A percentile compares a stretch with the other conserved stretches of the same genome.
Conservation (phyloP, 371 early-diverging fungal species). For the Haplosporangium sp. region DNA sequence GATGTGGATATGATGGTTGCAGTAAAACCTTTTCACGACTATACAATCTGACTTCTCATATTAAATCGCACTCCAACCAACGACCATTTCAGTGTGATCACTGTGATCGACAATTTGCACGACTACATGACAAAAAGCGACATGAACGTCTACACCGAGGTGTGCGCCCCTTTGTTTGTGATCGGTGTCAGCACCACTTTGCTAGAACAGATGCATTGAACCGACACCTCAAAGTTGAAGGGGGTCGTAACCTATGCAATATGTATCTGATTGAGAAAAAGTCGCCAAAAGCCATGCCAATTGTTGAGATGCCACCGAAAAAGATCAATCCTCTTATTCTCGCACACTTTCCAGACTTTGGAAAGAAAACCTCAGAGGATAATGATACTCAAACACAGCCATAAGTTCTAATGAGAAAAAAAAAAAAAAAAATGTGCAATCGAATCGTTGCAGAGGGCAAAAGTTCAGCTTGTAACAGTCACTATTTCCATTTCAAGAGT, state of each 20-base stretch:
- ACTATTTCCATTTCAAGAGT: not conserved
- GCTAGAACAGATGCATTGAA: constrained; percentile 83
- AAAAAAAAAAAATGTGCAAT: not conserved
- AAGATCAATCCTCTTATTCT: constrained; percentile 52
- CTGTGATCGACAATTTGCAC: constrained; percentile 74
- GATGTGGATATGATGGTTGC: constrained; percentile 71
- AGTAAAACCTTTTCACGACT: constrained; percentile 74
- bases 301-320: constrained; percentile 48
- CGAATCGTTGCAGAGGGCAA: not conserved
- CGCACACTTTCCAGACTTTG: constrained; percentile 41
- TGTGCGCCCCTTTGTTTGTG: constrained; percentile 69
- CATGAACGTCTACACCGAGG: constrained; percentile 77
- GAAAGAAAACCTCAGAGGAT: constrained; percentile 12
- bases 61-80: constrained; percentile 74
- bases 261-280: constrained; percentile 39
- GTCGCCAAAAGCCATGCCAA: constrained; percentile 39
- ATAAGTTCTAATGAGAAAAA: not conserved
- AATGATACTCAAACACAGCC: not conserved
- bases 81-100: constrained; percentile 73
- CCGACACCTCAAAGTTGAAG: constrained; percentile 63
- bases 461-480: not conserved
- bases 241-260: constrained; percentile 52
- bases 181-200: constrained; percentile 77
- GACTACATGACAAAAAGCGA: constrained; percentile 85
- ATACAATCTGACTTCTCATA: constrained; percentile 81